Evolutionary conservation across 2,329 filamentous ascomycete species (phyloP), one percentile per base, ranked within the genome.

Genomic region (Cyphellophora attinorum): DNA sequence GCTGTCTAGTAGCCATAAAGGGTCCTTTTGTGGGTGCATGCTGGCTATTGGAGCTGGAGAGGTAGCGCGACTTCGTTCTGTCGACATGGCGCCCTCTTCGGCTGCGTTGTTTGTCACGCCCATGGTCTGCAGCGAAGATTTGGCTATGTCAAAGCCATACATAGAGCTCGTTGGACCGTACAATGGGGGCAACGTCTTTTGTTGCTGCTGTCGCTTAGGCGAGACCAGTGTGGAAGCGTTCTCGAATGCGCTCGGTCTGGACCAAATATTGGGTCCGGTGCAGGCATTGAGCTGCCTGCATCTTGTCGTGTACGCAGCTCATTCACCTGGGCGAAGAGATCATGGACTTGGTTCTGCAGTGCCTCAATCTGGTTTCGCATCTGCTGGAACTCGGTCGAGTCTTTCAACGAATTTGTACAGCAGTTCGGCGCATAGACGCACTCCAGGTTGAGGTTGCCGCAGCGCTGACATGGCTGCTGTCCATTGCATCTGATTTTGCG

Each of bases 361-460:
- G 72, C 70, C 8, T 66, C 64, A 39, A 95, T 75, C 46, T 91
- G 81, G 19, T 71, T 67, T 35, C 76, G 74, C 77, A 95, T 85
- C 23, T 78, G 72, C 52, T 78, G 83, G 66, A 86, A 95, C 56
- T 95, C 88, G 65, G 93, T 84, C 30, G 85, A 86, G 51, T 95
- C 88, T 58, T 89, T 91, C 69, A 94, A 86, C 57, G 75, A 85
- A 64, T 76, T 88, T 42, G 59, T 67, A 56, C 75, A 79, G 61
- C 76, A 79, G 51, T 79, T 80, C 4, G 75, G 74, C 40, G 74
- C 72, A 60, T 80, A 80, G 39, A 74, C 59, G 51, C 65, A 80
- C 51, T 78, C 74, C 39, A 79, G 63, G 38, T 65, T 68, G 36
- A 79, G 61, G 54, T 78, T 77, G 16, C 74, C 75, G 54, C 76